Conservation (phyloP, 164 flowering plant genomes). For the Vitis cinerea region DNA sequence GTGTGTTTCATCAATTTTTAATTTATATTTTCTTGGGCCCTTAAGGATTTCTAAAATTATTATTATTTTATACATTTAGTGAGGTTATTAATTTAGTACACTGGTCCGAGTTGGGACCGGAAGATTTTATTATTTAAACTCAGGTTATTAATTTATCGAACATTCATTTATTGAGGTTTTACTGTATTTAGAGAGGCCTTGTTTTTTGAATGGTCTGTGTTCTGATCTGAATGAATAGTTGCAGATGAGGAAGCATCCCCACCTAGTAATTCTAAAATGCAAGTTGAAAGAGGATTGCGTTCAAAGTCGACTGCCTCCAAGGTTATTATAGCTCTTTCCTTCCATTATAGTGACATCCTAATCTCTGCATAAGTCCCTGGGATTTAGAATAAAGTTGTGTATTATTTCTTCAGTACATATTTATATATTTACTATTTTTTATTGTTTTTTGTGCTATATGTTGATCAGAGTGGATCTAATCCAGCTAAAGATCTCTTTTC, state of each 20-base stretch:
- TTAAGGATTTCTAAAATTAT: no score
- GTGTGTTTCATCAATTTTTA: no score
- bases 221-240: slow-evolving; percentile 10
- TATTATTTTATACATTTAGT: no score
- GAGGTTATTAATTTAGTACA: no score
- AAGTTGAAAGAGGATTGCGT: slow-evolving; percentile 32
- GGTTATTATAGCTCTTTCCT: background rate
- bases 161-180: no score
- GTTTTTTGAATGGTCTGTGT: background rate
- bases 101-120: no score
- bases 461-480: slow-evolving; percentile 36
- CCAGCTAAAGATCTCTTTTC: slow-evolving; percentile 32
- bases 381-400: background rate
- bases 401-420: background rate
- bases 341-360: background rate
- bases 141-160: no score
- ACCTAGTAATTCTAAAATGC: slow-evolving; percentile 35
- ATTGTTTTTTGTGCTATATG: slow-evolving; percentile 8
- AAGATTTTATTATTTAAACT: no score
- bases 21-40: no score
- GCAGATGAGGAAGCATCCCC: slow-evolving; percentile 46
- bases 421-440: background rate
- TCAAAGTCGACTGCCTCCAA: slow-evolving; percentile 28
- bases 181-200: no score
- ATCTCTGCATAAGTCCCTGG: no score